Evolutionary conservation across 305 asterid species (phyloP).

Genomic region (Withania somnifera): DNA sequence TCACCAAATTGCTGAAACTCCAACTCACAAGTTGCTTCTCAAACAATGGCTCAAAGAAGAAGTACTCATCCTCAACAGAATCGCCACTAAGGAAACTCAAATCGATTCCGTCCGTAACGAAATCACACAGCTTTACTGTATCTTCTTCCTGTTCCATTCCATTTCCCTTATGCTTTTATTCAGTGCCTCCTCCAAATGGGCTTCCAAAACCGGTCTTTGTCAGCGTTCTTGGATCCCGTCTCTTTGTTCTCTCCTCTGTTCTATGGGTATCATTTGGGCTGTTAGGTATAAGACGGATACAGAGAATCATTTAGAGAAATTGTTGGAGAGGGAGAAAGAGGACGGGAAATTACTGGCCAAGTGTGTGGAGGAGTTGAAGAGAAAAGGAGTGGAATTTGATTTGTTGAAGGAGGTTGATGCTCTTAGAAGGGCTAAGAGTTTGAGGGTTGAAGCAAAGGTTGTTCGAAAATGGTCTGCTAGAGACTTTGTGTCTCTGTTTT

Average conservation of each 20-base stretch:
- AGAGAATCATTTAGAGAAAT: constrained; percentile 53
- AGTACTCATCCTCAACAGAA: constrained; percentile 61
- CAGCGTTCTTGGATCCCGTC: constrained; percentile 63
- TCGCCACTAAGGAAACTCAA: constrained; percentile 61
- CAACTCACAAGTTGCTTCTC: constrained; percentile 75
- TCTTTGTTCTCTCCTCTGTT: constrained; percentile 51
- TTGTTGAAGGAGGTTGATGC: constrained; percentile 84
- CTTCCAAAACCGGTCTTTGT: constrained; percentile 12
- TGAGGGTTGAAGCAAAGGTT: constrained; percentile 49
- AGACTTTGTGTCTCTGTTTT: constrained; percentile 57
- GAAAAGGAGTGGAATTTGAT: constrained; percentile 62
- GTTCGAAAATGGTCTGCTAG: constrained; percentile 62
- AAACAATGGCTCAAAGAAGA: constrained; percentile 87
- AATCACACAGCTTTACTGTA: constrained; percentile 57
- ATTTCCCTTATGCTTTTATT: constrained; percentile 54
- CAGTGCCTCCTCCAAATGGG: constrained; percentile 24
- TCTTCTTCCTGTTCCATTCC: constrained; percentile 72
- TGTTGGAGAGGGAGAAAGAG: constrained; percentile 63
- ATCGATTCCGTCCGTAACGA: constrained; percentile 49
- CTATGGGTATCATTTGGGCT: constrained; percentile 74
- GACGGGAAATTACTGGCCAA: constrained; percentile 50
- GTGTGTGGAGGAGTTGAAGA: constrained; percentile 81
- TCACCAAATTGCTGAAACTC: constrained; percentile 61
- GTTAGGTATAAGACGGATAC: constrained; percentile 57
- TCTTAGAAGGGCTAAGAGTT: constrained; percentile 76